Evolutionary conservation across 306 rosid species (phyloP).

Genomic region (Sechiopsis laciniata): DNA sequence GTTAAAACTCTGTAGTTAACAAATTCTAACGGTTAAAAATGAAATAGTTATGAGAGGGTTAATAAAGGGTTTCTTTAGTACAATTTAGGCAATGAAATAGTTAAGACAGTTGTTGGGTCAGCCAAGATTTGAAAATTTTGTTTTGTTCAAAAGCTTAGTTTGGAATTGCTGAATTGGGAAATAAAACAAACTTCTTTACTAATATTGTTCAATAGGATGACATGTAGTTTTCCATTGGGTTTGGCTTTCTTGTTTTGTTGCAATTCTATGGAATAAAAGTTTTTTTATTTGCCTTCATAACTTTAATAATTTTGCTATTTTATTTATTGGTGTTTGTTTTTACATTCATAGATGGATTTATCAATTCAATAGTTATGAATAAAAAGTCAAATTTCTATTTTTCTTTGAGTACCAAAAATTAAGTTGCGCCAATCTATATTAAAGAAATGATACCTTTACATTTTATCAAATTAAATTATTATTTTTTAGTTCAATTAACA

Average conservation of each 20-base stretch:
- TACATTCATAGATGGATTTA: background rate
- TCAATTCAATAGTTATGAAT: background rate
- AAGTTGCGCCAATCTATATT: no score
- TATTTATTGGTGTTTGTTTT: background rate
- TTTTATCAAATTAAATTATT: no score
- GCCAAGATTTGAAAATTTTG: background rate
- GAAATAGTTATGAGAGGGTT: background rate
- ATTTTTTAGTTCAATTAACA: no score
- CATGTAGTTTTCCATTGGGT: background rate
- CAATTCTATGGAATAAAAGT: background rate
- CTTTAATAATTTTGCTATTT: background rate
- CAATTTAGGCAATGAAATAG: background rate
- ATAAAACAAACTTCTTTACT: background rate
- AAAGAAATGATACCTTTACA: no score
- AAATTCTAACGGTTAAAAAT: background rate
- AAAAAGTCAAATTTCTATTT: background rate
- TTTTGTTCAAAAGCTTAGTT: constrained; percentile 13
- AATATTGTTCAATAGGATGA: background rate
- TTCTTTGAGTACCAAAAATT: background rate
- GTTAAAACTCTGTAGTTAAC: no score
- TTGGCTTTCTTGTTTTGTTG: background rate
- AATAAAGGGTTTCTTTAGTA: background rate
- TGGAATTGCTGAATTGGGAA: background rate
- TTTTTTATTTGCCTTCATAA: background rate
- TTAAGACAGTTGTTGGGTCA: background rate